phyloP scores from a whole-genome alignment of 805 yeast species.

The Wickerhamomyces hampshirensis region DNA sequence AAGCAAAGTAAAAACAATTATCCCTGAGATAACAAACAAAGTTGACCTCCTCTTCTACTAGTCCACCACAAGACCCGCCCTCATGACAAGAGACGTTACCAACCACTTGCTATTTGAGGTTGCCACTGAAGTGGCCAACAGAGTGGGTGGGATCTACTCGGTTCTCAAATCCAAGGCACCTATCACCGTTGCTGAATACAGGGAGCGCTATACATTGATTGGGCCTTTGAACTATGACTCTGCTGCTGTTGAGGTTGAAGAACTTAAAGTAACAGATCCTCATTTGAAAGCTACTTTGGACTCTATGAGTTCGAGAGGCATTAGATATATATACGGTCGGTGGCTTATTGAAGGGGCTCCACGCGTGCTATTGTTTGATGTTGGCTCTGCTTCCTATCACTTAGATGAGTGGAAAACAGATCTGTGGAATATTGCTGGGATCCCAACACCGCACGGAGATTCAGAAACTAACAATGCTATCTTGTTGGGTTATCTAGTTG shows the following conservation, averaged over 20 bases:
- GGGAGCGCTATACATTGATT: conserved; percentile 76
- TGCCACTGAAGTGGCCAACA: conserved; percentile 96
- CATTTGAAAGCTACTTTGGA: conserved; percentile 59
- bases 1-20: too few relatives aligned
- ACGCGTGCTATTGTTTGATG: conserved; percentile 81
- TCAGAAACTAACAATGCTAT: conserved; percentile 89
- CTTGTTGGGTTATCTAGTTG: conserved; percentile 84
- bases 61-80: background rate
- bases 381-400: conserved; percentile 64
- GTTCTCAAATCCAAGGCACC: conserved; percentile 96
- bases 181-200: conserved; percentile 89
- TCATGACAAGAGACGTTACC: conserved; percentile 78
- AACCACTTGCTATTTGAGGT: conserved; percentile 88
- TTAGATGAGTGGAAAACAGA: conserved; percentile 94
- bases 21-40: too few relatives aligned
- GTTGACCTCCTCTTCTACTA: background rate
- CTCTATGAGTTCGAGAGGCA: conserved; percentile 78
- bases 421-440: conserved; percentile 85
- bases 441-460: conserved; percentile 90
- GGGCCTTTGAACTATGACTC: conserved; percentile 80
- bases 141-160: conserved; percentile 97
- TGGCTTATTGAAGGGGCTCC: conserved; percentile 99
- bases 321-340: conserved; percentile 80
- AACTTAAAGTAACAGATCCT: conserved; percentile 52
- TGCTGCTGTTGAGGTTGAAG: conserved; percentile 81